These are phyloP conservation scores for Sporobolomyces roseus DNA, from an alignment of 768 basidiomycete species.

Conservation along the genomic window DNA sequence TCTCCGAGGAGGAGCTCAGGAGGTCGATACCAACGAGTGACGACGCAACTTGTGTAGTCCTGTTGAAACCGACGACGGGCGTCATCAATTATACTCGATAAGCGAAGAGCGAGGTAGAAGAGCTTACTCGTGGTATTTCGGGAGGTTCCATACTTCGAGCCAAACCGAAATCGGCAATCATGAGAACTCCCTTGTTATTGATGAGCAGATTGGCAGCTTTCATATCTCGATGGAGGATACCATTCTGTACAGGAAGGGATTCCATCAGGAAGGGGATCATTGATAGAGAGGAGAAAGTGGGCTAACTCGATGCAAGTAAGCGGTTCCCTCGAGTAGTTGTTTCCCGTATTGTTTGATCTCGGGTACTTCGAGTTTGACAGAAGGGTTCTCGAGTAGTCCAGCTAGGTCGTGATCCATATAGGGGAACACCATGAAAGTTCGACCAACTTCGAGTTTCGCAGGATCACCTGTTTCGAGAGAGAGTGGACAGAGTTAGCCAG, in stretches of 20 bases:
- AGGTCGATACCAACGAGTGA: slow-evolving; percentile 90
- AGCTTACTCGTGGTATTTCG: slow-evolving; percentile 21
- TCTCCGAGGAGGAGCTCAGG: slow-evolving; percentile 88
- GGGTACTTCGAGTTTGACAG: slow-evolving; percentile 70
- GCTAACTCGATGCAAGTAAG: slow-evolving; percentile 86
- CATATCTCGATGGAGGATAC: slow-evolving; percentile 97
- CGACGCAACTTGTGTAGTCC: slow-evolving; percentile 91
- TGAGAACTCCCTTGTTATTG: slow-evolving; percentile 73
- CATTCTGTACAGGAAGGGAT: slow-evolving; percentile 59
- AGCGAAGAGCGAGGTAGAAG: slow-evolving; percentile 42
- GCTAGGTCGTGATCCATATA: slow-evolving; percentile 99
- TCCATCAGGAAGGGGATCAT: neutral
- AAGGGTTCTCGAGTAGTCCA: slow-evolving; percentile 75
- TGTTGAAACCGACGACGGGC: slow-evolving; percentile 46
- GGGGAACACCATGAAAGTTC: slow-evolving; percentile 97
- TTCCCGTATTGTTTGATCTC: slow-evolving; percentile 95
- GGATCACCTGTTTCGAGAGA: slow-evolving; percentile 34
- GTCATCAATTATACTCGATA: slow-evolving; percentile 17
- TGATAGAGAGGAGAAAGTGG: neutral
- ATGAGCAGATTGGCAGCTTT: slow-evolving; percentile 97
- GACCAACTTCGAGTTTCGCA: slow-evolving; percentile 54
- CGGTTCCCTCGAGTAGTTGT: slow-evolving; percentile 91
- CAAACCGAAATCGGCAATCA: slow-evolving; percentile 94
- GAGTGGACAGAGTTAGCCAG: neutral
- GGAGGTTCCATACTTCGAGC: slow-evolving; percentile 56